Percentiles rank a stretch among this genome's conserved stretches.
phyloP scores from a whole-genome alignment of 306 rosid genomes.

The Acmispon strigosus region DNA sequence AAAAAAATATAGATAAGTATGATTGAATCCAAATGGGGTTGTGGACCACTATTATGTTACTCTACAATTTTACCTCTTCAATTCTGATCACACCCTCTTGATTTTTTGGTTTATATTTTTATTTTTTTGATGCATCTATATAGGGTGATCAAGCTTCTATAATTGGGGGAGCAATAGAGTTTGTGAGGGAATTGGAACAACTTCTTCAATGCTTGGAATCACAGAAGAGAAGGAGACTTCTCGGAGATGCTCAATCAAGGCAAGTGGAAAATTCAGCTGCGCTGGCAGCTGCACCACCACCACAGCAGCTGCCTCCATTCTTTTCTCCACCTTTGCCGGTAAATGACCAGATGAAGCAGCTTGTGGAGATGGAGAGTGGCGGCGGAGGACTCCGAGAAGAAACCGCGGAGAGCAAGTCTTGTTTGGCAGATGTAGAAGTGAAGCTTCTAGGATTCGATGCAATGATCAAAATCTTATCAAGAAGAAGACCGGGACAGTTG shows the following conservation, averaged over 20 bases:
- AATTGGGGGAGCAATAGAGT: conserved; percentile 96
- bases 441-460: conserved; percentile 86
- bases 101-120: neutral
- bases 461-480: conserved; percentile 78
- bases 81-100: neutral
- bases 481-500: conserved; percentile 88
- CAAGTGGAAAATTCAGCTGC: conserved; percentile 38
- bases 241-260: conserved; percentile 61
- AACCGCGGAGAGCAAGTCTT: conserved; percentile 79
- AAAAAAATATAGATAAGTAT: too few relatives aligned
- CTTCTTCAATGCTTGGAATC: conserved; percentile 93
- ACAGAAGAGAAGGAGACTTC: conserved; percentile 70
- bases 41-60: too few relatives aligned
- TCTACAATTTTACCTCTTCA: neutral
- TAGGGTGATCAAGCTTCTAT: conserved; percentile 99
- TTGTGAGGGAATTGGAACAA: conserved; percentile 90
- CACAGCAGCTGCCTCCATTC: conserved; percentile 37
- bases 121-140: neutral
- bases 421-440: conserved; percentile 94
- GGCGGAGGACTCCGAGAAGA: conserved; percentile 63
- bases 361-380: conserved; percentile 46
- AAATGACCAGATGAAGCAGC: conserved; percentile 48
- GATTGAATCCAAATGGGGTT: too few relatives aligned
- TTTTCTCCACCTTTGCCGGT: conserved; percentile 38
- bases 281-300: neutral